Evolutionary conservation across 805 yeast genomes (phyloP).

Genomic region (Sugiyamaella floridensis): DNA sequence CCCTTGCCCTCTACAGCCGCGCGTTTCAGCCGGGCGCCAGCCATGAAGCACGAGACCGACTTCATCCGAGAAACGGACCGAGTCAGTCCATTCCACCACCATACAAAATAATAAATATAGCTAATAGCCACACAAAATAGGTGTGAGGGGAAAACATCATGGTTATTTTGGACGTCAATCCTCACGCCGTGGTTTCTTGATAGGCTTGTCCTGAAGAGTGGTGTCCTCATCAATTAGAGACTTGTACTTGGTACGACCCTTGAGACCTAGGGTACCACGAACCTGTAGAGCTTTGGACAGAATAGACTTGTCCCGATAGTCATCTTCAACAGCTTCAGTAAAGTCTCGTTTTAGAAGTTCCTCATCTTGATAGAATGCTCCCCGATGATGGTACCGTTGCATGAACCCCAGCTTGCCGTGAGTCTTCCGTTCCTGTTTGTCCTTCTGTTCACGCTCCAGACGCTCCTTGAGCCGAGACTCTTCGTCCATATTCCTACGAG

Average conservation of each 20-base stretch:
- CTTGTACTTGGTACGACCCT: slow-evolving; percentile 27
- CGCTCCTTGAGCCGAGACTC: slow-evolving; percentile 20
- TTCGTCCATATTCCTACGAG: slow-evolving; percentile 27
- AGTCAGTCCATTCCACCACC: too few relatives aligned
- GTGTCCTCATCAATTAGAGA: slow-evolving; percentile 30
- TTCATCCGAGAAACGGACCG: too few relatives aligned
- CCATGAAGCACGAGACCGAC: not conserved
- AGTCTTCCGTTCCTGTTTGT: slow-evolving; percentile 9
- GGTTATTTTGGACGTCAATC: not conserved
- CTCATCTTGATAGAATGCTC: slow-evolving; percentile 32
- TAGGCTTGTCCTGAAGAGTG: slow-evolving; percentile 7
- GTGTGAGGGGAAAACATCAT: too few relatives aligned
- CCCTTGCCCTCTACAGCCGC: not conserved
- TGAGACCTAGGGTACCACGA: slow-evolving; percentile 25
- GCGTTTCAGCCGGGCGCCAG: not conserved
- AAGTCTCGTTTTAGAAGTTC: slow-evolving; percentile 30
- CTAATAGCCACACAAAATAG: too few relatives aligned
- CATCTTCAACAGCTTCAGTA: slow-evolving; percentile 26
- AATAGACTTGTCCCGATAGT: slow-evolving; percentile 24
- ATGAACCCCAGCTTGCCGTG: slow-evolving; percentile 15
- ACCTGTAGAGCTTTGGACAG: slow-evolving; percentile 28
- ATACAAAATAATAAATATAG: too few relatives aligned
- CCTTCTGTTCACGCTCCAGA: slow-evolving; percentile 10
- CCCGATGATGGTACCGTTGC: slow-evolving; percentile 29
- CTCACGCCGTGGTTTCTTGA: not conserved